phyloP scores from a whole-genome alignment of 768 basidiomycete species.

The Lactifluus subvellereus region DNA sequence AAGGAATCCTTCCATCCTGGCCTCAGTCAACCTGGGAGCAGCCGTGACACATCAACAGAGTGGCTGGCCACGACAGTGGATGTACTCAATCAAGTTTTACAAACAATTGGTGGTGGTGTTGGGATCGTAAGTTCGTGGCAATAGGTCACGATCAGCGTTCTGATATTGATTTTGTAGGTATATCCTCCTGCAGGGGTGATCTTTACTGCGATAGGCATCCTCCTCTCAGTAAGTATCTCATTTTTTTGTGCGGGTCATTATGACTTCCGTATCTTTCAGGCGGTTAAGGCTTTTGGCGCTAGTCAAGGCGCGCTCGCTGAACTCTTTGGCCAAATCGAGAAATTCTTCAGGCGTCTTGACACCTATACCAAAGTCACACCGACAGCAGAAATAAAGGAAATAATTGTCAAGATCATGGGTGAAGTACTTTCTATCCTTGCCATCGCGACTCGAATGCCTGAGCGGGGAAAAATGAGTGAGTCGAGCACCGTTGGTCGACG shows the following conservation, averaged over 20 bases:
- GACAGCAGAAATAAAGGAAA: background rate
- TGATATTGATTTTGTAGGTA: background rate
- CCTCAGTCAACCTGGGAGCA: background rate
- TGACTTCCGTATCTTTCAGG: background rate
- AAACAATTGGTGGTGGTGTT: background rate
- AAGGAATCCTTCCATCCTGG: too few relatives aligned
- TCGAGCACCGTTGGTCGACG: background rate
- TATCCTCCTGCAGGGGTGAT: conserved; percentile 1
- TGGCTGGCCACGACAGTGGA: background rate
- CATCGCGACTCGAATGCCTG: background rate
- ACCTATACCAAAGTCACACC: background rate
- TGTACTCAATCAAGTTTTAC: background rate
- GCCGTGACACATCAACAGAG: background rate
- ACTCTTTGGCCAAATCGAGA: background rate
- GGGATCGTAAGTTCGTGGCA: background rate
- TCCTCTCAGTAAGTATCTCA: background rate
- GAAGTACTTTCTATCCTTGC: background rate
- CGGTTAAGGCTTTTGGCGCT: background rate
- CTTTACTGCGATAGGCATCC: background rate
- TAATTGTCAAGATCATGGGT: background rate
- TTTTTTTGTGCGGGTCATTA: background rate
- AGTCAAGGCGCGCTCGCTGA: background rate
- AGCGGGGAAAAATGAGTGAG: background rate
- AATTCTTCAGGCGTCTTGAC: background rate
- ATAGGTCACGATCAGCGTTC: background rate